phyloP scores from a whole-genome alignment of 148 eudicot species.

The Silene conica region DNA sequence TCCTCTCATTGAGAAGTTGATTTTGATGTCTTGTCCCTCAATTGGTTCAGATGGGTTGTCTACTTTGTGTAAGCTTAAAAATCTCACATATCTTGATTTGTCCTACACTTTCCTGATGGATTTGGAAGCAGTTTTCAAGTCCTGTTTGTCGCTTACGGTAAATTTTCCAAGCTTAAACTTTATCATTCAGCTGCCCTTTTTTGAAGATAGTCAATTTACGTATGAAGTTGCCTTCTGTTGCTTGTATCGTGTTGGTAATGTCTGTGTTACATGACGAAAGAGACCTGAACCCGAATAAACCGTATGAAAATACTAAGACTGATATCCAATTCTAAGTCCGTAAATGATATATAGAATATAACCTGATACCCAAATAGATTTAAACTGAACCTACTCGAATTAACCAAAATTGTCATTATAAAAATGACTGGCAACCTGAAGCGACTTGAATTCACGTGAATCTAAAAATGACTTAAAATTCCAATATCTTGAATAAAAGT shows the following conservation, averaged over 20 bases:
- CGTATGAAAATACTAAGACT: background rate
- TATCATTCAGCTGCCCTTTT: background rate
- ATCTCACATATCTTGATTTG: constrained; percentile 79
- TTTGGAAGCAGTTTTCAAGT: constrained; percentile 75
- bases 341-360: background rate
- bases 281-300: background rate
- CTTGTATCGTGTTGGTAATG: background rate
- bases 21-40: constrained; percentile 90
- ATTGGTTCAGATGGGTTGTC: constrained; percentile 83
- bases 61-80: constrained; percentile 55
- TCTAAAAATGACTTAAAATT: background rate
- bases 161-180: background rate
- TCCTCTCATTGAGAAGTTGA: constrained; percentile 71
- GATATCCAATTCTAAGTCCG: background rate
- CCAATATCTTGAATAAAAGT: background rate
- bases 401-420: background rate
- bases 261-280: background rate
- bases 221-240: background rate
- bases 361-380: background rate
- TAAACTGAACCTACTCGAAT: background rate
- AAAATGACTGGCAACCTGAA: background rate
- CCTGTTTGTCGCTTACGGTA: constrained; percentile 81
- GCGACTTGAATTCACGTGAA: background rate
- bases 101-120: constrained; percentile 84
- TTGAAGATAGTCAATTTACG: background rate